These are phyloP conservation scores for Pythium oligandrum DNA, from an alignment of 352 stramenopile genomes.

Conservation along the genomic window DNA sequence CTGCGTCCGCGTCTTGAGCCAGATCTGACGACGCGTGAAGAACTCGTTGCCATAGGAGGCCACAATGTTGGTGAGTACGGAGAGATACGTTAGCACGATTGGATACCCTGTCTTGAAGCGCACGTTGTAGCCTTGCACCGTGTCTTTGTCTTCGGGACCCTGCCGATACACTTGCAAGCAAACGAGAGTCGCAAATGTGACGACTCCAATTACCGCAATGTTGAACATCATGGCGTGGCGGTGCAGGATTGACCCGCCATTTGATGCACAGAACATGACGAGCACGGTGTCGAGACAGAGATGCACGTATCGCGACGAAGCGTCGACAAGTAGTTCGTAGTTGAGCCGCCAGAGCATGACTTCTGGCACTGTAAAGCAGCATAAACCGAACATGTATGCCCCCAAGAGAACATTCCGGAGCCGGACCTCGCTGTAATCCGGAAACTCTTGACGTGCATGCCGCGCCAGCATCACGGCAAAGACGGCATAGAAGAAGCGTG, in stretches of 20 bases:
- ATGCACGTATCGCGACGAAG: conserved; percentile 65
- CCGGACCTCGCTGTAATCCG: conserved; percentile 52
- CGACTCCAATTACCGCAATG: conserved; percentile 39
- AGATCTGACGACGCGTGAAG: conserved; percentile 79
- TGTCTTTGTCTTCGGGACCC: conserved; percentile 13
- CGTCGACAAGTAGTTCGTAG: conserved; percentile 50
- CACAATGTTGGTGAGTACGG: conserved; percentile 73
- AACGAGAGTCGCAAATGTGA: conserved; percentile 36
- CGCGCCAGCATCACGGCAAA: conserved; percentile 23
- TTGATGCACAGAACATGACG: conserved; percentile 83
- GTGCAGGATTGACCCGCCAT: conserved; percentile 72
- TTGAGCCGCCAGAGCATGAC: conserved; percentile 55
- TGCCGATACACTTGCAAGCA: conserved; percentile 48
- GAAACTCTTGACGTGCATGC: conserved; percentile 38
- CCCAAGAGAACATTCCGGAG: conserved; percentile 59
- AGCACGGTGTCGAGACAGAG: conserved; percentile 76
- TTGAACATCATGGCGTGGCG: conserved; percentile 68
- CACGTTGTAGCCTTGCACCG: conserved; percentile 48
- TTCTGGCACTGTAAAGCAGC: conserved; percentile 42
- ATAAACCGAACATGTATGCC: conserved; percentile 54
- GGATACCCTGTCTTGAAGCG: conserved; percentile 82
- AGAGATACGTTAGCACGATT: conserved; percentile 77
- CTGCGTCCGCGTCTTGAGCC: conserved; percentile 80
- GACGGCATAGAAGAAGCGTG: conserved; percentile 25
- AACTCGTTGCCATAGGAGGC: conserved; percentile 78